Conservation (phyloP, 345 rosid species). For the Boechera divaricarpa region DNA sequence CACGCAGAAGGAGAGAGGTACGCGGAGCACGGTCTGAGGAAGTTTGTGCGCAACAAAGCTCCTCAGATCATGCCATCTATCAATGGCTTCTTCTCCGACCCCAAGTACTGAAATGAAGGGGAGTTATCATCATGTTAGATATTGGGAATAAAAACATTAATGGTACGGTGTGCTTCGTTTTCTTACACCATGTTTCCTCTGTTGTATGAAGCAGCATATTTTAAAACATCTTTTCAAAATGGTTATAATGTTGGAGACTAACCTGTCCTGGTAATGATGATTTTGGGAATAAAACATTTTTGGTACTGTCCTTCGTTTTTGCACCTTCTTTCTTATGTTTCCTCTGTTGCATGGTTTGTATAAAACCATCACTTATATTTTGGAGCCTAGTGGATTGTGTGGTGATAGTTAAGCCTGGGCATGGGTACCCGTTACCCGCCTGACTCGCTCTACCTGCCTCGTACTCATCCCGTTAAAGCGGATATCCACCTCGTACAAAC, state of each 20-base stretch:
- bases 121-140: background rate
- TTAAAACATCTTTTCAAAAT: background rate
- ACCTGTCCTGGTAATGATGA: background rate
- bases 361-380: background rate
- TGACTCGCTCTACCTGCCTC: no score
- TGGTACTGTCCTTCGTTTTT: background rate
- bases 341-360: background rate
- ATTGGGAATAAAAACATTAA: background rate
- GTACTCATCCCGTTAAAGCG: no score
- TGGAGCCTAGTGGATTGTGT: no score
- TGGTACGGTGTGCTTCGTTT: background rate
- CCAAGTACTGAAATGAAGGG: constrained; percentile 42
- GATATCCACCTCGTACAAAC: no score
- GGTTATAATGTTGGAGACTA: background rate
- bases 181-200: background rate
- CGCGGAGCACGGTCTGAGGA: constrained; percentile 66
- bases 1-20: constrained; percentile 71
- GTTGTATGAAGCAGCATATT: background rate
- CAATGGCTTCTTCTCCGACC: constrained; percentile 81
- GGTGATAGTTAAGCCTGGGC: no score
- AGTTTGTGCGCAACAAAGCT: constrained; percentile 62
- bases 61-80: constrained; percentile 83
- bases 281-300: background rate
- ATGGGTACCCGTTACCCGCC: no score
- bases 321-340: background rate